Percentiles rank a stretch among this genome's conserved stretches.
These are phyloP conservation scores for Paracoccidioides brasiliensis DNA, from an alignment of 2,329 filamentous ascomycete species.

Conservation along the genomic window DNA sequence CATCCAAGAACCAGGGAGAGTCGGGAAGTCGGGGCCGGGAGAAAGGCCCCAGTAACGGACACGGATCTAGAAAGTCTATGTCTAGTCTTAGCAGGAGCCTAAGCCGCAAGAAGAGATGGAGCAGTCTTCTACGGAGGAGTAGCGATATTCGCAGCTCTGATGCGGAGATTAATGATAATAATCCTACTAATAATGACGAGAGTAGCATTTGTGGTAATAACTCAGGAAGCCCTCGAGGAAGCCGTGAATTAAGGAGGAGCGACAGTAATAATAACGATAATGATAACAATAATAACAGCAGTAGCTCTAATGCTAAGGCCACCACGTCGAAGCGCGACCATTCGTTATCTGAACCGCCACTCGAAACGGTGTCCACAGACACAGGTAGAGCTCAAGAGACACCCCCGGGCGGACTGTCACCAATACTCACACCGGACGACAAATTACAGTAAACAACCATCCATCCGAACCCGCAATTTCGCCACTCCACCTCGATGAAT, in stretches of 20 bases:
- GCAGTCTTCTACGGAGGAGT: constrained; percentile 22
- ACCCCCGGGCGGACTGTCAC: constrained; percentile 1
- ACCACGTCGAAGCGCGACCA: background rate
- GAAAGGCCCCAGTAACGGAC: constrained; percentile 16
- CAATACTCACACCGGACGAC: constrained; percentile 3
- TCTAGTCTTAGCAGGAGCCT: background rate
- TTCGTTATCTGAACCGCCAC: background rate
- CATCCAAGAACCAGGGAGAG: background rate
- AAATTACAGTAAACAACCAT: background rate
- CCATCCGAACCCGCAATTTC: constrained; percentile 3
- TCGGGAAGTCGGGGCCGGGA: background rate
- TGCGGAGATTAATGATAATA: background rate
- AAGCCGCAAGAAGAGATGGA: constrained; percentile 24
- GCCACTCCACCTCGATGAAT: constrained; percentile 5
- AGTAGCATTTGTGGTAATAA: background rate
- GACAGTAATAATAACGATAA: background rate
- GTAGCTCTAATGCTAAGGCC: background rate
- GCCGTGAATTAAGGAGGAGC: background rate
- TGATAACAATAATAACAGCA: background rate
- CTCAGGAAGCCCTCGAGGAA: background rate
- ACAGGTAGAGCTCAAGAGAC: background rate
- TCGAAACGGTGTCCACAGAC: background rate
- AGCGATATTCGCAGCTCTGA: background rate
- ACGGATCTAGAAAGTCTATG: constrained; percentile 14
- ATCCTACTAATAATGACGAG: background rate